Evolutionary conservation across 2,329 filamentous ascomycete species (phyloP), one percentile per base, ranked within the genome.

Genomic region (Fusarium euwallaceae): DNA sequence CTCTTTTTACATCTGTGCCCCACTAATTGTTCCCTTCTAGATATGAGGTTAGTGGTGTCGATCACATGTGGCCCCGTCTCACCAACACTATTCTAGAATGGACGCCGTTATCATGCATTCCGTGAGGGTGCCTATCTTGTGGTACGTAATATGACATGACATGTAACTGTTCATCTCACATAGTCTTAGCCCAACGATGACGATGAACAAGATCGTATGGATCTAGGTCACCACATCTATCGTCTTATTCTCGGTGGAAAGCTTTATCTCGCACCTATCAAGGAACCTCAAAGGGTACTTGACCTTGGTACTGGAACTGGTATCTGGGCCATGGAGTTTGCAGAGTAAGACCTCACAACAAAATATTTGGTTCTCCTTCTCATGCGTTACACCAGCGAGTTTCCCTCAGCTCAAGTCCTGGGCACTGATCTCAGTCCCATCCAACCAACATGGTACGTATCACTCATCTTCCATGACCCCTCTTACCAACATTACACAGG

Each of bases 21-120:
- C 2, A 7, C 1, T 43, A 7, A 53, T 34, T 6, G 6, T 27
- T 14, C 11, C 0, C 1, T 6, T 16, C 3, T 8, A 74, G 71
- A 74, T 74, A 72, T 34, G 68, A 74, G 45, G 72, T 74, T 36
- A 3, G 7, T 4, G 0, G 8, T 1, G 6, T 2, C 4, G 16
- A 12, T 27, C 2, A 1, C n/a, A 11, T 0, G n/a, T 24, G 5
- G 4, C 10, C 0, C 5, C 6, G 6, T 4, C 0, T 27, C 72
- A 14, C 71, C 20, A 53, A 4, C 32, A 22, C 0, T 4, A 9
- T 11, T n/a, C 2, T 41, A 74, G 72, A 67, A 74, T 20, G 72
- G 72, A 2, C 72, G 72, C n/a, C 72, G 72, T 6, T 74, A 74
- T 7, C 72, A 74, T 53, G 71, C 72, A 17, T 74, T 74, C 29